Base-by-base conservation (phyloP, 1,284 basidiomycete genomes). In the Ceratobasidium sp. region DNA sequence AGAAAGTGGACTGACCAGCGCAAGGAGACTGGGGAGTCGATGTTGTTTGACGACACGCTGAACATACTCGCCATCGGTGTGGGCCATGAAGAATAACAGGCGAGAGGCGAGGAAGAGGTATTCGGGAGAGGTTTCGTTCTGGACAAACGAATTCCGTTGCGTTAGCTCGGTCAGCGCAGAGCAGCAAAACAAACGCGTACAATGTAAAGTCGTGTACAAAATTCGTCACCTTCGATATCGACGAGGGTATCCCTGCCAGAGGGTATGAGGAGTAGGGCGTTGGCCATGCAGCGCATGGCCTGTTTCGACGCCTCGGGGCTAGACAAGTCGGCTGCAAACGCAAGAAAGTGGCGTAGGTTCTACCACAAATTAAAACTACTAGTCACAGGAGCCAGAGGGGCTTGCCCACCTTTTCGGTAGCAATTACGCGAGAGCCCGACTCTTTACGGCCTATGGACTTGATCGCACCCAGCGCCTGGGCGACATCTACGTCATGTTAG, bases 401-500 rank as follows among this genome's bases (percentile, higher is more conserved):
- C 81, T 28, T 80, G 26, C 80, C 4, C 83, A 85, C 69, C 91
- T 82, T 77, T 87, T 89, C 76, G 1, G 81, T 83, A 10, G 88
- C 85, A 28, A 96, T 84, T 52, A 88, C 82, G 69, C 84, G 81
- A 9, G 93, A 93, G 14, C 90, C 92, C 4, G 87, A 82, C 0
- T 87, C 88, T 72, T 89, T 86, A 77, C 90, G 89, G 23, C 91
- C 92, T 1, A 96, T 84, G 1, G 85, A 87, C 80, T 96, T 95
- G 74, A 95, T 79, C 0, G 91, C 88, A 41, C 87, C 82, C 1
- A 96, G 82, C 18, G 91, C 92, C 32, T 82, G 84, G 0, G 85
- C 81, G 41, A 86, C 84, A 78, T 92, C 92, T 87, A 73, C 18
- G 50, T 73, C 48, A 34, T 21, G 64, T 67, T 52, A 67, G 64